Conservation (phyloP, 352 stramenopile genomes). For the Phytopythium kandeliae region DNA sequence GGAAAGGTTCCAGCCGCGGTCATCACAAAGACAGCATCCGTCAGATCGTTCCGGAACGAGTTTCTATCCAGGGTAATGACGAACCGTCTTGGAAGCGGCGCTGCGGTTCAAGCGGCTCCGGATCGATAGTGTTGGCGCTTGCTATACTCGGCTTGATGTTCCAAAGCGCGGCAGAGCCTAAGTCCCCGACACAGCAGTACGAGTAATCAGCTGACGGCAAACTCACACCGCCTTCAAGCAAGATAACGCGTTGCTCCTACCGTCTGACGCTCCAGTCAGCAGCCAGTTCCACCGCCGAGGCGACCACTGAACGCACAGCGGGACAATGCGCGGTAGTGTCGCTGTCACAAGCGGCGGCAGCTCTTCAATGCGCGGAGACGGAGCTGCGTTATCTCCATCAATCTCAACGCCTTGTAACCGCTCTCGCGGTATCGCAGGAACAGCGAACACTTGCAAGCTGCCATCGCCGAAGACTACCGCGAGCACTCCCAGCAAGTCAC, state of each 20-base stretch:
- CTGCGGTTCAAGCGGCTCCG: constrained; percentile 52
- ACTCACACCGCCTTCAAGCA: neutral
- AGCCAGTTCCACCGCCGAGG: constrained; percentile 61
- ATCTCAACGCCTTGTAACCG: constrained; percentile 16
- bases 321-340: constrained; percentile 37
- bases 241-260: constrained; percentile 16
- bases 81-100: constrained; percentile 76
- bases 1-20: too few species aligned
- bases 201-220: neutral
- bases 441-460: constrained; percentile 60
- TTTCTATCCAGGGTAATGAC: neutral
- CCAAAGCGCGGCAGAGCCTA: constrained; percentile 75
- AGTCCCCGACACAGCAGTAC: neutral
- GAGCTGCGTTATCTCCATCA: neutral
- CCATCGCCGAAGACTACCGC: constrained; percentile 74
- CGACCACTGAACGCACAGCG: constrained; percentile 73
- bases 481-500: constrained; percentile 49
- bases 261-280: constrained; percentile 76
- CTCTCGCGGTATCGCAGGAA: constrained; percentile 37
- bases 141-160: constrained; percentile 43
- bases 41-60: neutral
- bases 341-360: constrained; percentile 39
- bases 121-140: neutral
- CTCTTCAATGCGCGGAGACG: constrained; percentile 19
- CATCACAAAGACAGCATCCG: too few species aligned